These are phyloP conservation scores for Phialophora tarda DNA, from an alignment of 2,329 filamentous ascomycete species.

Conservation along the genomic window DNA sequence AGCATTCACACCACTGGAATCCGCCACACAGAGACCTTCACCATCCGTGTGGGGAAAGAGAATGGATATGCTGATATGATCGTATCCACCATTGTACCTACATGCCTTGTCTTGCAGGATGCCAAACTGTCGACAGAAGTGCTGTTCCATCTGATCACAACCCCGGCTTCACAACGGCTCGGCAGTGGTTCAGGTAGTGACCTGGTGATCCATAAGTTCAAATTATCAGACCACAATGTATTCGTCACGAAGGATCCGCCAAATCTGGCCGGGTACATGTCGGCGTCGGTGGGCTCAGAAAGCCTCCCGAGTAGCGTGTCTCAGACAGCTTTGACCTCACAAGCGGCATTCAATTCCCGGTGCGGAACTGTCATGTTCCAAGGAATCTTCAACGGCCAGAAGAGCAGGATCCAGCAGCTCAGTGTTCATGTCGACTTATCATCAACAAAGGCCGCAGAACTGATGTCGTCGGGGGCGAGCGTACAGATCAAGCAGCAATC, in stretches of 20 bases:
- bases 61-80: constrained; percentile 33
- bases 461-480: neutral
- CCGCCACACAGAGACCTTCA: constrained; percentile 32
- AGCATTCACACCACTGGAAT: constrained; percentile 32
- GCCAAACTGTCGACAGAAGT: constrained; percentile 27
- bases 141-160: constrained; percentile 37
- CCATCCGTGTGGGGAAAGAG: constrained; percentile 37
- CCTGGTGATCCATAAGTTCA: constrained; percentile 36
- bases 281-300: neutral
- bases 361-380: neutral
- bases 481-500: neutral
- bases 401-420: neutral
- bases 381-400: neutral
- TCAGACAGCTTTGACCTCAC: neutral
- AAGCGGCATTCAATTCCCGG: neutral
- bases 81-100: neutral
- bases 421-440: neutral
- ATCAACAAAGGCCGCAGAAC: neutral
- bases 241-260: constrained; percentile 15
- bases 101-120: neutral
- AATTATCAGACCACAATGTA: constrained; percentile 24
- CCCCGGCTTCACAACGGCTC: constrained; percentile 23
- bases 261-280: constrained; percentile 8
- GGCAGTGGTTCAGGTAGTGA: constrained; percentile 33
- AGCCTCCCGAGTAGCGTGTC: neutral